phyloP scores from a whole-genome alignment of 768 basidiomycete genomes.

The Kwoniella sp. region DNA sequence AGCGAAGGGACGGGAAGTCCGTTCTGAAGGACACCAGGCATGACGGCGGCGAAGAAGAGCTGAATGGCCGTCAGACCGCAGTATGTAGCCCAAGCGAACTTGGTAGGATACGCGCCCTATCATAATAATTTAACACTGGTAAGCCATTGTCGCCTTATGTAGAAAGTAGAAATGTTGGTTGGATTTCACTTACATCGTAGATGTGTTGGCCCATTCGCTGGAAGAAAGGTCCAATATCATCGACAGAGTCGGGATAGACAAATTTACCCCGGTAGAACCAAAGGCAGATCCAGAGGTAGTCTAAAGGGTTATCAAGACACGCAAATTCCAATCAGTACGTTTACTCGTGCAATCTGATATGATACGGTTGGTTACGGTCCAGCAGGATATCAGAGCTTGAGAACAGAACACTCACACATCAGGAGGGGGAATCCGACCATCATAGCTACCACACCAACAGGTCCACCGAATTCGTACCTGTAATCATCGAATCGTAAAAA shows the following conservation, averaged over 20 bases:
- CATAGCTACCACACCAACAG: conserved; percentile 84
- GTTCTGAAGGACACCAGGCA: conserved; percentile 84
- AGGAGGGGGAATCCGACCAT: conserved; percentile 91
- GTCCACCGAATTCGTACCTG: conserved; percentile 96
- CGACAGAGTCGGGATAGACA: conserved; percentile 67
- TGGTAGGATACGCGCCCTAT: conserved; percentile 87
- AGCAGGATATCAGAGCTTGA: too few relatives aligned
- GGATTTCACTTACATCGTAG: conserved; percentile 63
- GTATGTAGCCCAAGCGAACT: conserved; percentile 88
- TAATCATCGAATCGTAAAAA: neutral
- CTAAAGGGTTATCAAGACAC: conserved; percentile 20
- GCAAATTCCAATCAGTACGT: too few relatives aligned
- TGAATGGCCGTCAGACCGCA: conserved; percentile 83
- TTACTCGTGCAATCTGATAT: too few relatives aligned
- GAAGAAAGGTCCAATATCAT: conserved; percentile 77
- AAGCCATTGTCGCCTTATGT: too few relatives aligned
- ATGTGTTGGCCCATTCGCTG: conserved; percentile 82
- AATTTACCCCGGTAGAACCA: conserved; percentile 91
- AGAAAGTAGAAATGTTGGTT: too few relatives aligned
- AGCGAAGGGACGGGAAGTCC: conserved; percentile 93
- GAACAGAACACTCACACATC: conserved; percentile 67
- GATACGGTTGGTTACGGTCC: too few relatives aligned
- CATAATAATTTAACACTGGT: neutral
- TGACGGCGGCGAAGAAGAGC: conserved; percentile 81
- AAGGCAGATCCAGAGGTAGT: conserved; percentile 96